Conservation (phyloP, 2,329 filamentous ascomycete species). For the Cyclaneusma minus region DNA sequence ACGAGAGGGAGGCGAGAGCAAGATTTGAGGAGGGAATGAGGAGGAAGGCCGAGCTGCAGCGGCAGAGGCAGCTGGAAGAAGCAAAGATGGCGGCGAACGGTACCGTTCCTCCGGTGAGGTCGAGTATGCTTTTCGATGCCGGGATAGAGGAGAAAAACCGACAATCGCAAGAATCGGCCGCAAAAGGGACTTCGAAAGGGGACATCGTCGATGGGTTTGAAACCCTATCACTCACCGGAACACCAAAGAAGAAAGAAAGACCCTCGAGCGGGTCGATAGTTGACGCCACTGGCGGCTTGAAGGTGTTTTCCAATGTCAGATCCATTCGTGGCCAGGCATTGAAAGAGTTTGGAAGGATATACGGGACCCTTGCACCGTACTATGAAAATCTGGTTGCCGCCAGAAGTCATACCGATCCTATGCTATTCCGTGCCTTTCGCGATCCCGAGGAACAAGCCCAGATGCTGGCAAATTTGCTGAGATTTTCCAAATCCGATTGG, state of each 20-base stretch:
- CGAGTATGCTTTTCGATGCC: constrained; percentile 61
- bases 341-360: constrained; percentile 81
- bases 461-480: constrained; percentile 68
- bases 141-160: constrained; percentile 47
- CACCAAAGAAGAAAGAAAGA: constrained; percentile 15
- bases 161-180: constrained; percentile 19
- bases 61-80: constrained; percentile 20
- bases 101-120: constrained; percentile 13
- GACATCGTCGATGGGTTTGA: constrained; percentile 61
- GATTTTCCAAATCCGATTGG: constrained; percentile 70
- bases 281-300: constrained; percentile 50
- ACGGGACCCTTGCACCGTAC: constrained; percentile 75
- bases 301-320: constrained; percentile 51
- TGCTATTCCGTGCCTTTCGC: constrained; percentile 73
- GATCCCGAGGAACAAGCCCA: constrained; percentile 83
- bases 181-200: constrained; percentile 11
- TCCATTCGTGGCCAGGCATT: constrained; percentile 76
- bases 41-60: constrained; percentile 42
- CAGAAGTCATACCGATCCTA: constrained; percentile 60
- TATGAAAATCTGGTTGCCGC: constrained; percentile 69
- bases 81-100: constrained; percentile 17
- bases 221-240: constrained; percentile 42
- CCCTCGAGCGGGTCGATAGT: constrained; percentile 27
- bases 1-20: constrained; percentile 70
- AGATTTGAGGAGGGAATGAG: constrained; percentile 60